These are phyloP conservation scores for Fistulinella cinereoalba DNA, from an alignment of 1,284 basidiomycete species.

Conservation along the genomic window DNA sequence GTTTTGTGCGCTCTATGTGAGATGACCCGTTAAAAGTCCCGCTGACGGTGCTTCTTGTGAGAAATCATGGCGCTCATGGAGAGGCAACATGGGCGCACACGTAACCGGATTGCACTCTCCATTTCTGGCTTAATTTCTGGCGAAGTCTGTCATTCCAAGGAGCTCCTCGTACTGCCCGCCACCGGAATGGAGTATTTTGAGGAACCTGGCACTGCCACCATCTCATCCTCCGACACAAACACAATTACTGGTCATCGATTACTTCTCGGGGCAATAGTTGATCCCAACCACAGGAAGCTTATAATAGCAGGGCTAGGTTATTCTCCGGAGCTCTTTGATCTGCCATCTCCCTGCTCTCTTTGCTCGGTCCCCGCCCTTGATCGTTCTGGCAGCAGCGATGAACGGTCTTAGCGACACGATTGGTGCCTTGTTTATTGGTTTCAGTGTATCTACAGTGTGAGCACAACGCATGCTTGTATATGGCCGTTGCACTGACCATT, in stretches of 20 bases:
- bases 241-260: conserved; percentile 1
- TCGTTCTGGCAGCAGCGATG: conserved; percentile 16
- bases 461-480: conserved; percentile 19
- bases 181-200: not conserved
- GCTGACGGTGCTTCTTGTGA: not conserved
- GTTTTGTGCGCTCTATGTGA: not conserved
- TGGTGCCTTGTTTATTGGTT: conserved; percentile 57
- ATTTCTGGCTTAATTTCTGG: not conserved
- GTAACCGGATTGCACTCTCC: conserved; percentile 5
- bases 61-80: conserved; percentile 2
- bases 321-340: not conserved
- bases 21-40: conserved; percentile 6
- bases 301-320: conserved; percentile 7
- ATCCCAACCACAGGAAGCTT: conserved; percentile 10
- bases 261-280: conserved; percentile 10
- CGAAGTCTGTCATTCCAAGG: conserved; percentile 3
- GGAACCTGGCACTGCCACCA: not conserved
- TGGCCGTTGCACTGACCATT: not conserved
- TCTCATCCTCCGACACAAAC: not conserved
- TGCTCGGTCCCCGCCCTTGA: not conserved
- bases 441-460: conserved; percentile 47
- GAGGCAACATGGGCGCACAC: not conserved
- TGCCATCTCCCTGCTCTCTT: not conserved
- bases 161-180: not conserved
- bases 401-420: conserved; percentile 47